A percentile compares a stretch with the other conserved stretches of the same genome.
These are phyloP conservation scores for Pseudonitzschia pungens DNA, from an alignment of 108 stramenopile species.

Conservation along the genomic window DNA sequence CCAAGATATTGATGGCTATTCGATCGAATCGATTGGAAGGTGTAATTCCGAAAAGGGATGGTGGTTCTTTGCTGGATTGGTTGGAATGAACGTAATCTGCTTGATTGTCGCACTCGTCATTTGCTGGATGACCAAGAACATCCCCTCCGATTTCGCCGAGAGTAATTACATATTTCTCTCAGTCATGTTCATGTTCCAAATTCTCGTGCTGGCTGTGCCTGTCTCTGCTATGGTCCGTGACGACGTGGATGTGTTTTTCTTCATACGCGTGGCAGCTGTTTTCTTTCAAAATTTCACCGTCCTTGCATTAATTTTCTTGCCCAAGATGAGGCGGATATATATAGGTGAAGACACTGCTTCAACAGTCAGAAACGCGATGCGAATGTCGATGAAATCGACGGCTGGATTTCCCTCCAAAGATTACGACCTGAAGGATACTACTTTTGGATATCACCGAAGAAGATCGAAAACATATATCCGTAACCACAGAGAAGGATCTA, in stretches of 20 bases:
- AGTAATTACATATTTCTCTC: slow-evolving; percentile 41
- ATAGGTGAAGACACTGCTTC: neutral
- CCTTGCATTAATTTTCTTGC: neutral
- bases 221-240: slow-evolving; percentile 39
- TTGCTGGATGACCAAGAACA: slow-evolving; percentile 30
- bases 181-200: slow-evolving; percentile 50
- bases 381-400: neutral
- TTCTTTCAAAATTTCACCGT: slow-evolving; percentile 13
- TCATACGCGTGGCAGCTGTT: slow-evolving; percentile 35
- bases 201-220: slow-evolving; percentile 41
- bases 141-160: slow-evolving; percentile 48
- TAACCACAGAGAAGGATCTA: too few relatives aligned
- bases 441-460: neutral
- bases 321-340: neutral
- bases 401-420: neutral
- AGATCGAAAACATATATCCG: neutral
- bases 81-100: slow-evolving; percentile 32
- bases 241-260: slow-evolving; percentile 34
- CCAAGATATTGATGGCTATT: slow-evolving; percentile 21
- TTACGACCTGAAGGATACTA: neutral
- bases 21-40: slow-evolving; percentile 24
- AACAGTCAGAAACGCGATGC: neutral
- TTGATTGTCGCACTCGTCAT: slow-evolving; percentile 34
- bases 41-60: slow-evolving; percentile 24
- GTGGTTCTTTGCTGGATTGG: slow-evolving; percentile 22